Base-by-base conservation (phyloP, 805 yeast species). In the Nakazawaea ishiwadae region DNA sequence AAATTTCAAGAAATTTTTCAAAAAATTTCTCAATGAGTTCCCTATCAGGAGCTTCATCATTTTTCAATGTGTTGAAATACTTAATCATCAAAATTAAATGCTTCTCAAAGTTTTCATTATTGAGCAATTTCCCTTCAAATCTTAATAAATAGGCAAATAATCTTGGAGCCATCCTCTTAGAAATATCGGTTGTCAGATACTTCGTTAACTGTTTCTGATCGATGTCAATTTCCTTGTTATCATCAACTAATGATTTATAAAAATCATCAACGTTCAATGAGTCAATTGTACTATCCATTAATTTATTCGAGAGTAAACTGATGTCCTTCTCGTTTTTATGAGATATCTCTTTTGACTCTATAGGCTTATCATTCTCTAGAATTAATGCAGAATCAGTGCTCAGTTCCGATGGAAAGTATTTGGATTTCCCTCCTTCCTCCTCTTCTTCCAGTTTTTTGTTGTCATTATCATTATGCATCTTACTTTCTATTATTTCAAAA, bases 401-500 rank as follows among this genome's bases (percentile, higher is more conserved):
- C 12, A 12, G 18, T 15, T 21, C 29, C 11, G 10, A 27, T 12
- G 24, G 9, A 24, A 35, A 35, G n/a, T 27, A 27, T 24, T 35
- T 35, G 7, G 38, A 35, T 15, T 32, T 32, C n/a, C 14, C 16
- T 21, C 24, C 21, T 4, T 16, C 21, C 4, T 15, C 17, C 15
- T 9, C 6, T 35, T 32, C 36, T 10, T 35, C 12, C 7, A 9
- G 30, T 17, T 24, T 28, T 14, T 21, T 11, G 5, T 37, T 21
- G 16, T 4, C 40, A n/a, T 28, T 28, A 12, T 27, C 39, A 6
- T 36, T n/a, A n/a, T n/a, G n/a, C n/a, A n/a, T n/a, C n/a, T n/a
- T 30, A 4, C 31, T 31, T 33, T 39, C 44, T 16, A 45, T 40
- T 9, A 45, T 40, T 51, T 51, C 53, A 17, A 52, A 37, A 39